A percentile compares a stretch with the other conserved stretches of the same genome.
These are phyloP conservation scores for Ceratocystis harringtonii DNA, from an alignment of 2,329 filamentous ascomycete species.

Conservation along the genomic window DNA sequence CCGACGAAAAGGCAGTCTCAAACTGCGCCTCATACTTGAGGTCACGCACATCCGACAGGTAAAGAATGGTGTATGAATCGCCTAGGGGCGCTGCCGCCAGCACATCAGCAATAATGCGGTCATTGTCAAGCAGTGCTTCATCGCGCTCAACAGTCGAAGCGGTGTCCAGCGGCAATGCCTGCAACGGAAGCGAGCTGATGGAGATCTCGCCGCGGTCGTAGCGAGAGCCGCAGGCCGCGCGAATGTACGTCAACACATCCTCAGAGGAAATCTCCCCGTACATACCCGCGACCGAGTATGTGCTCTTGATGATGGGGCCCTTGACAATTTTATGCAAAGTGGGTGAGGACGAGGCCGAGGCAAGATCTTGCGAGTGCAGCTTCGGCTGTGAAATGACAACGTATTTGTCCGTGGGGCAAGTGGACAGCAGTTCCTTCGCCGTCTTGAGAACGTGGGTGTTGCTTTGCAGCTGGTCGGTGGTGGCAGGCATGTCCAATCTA, in stretches of 20 bases:
- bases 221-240: constrained; percentile 28
- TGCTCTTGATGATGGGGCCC: constrained; percentile 25
- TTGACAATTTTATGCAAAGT: constrained; percentile 33
- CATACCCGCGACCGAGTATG: constrained; percentile 42
- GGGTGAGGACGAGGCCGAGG: constrained; percentile 28
- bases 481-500: constrained; percentile 26
- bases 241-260: constrained; percentile 32
- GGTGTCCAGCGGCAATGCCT: constrained; percentile 3
- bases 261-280: constrained; percentile 33
- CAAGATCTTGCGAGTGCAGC: constrained; percentile 54
- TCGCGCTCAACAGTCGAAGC: background rate
- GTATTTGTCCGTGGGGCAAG: constrained; percentile 62
- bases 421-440: constrained; percentile 39
- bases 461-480: constrained; percentile 31
- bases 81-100: constrained; percentile 27
- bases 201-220: constrained; percentile 12
- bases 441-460: constrained; percentile 30
- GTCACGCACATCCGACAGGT: constrained; percentile 43
- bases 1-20: constrained; percentile 27
- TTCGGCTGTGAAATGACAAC: constrained; percentile 65
- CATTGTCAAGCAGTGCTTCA: constrained; percentile 18
- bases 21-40: constrained; percentile 17
- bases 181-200: constrained; percentile 15
- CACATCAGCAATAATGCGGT: constrained; percentile 37
- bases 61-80: constrained; percentile 58